Evolutionary conservation across 176 grass and related monocot genomes (phyloP).

Genomic region (Aegilops bicornis): DNA sequence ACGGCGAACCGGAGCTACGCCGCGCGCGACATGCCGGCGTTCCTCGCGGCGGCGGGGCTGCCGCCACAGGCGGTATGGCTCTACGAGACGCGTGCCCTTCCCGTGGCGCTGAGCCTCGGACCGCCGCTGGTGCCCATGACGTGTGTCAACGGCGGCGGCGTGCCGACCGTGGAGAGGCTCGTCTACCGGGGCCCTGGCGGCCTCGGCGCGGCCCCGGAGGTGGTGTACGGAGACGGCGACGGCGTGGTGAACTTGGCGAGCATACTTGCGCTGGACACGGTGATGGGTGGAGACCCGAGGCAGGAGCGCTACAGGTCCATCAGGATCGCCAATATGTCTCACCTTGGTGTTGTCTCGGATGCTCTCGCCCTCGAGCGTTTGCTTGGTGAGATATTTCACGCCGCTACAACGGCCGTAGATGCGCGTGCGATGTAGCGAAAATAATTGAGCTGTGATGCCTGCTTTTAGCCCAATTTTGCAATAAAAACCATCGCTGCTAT

Average conservation of each 20-base stretch:
- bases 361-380: background rate
- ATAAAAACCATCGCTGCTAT: too few relatives aligned
- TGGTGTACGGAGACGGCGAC: background rate
- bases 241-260: background rate
- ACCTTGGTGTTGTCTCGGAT: background rate
- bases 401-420: background rate
- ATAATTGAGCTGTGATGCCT: too few relatives aligned
- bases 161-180: background rate
- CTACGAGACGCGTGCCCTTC: constrained; percentile 13
- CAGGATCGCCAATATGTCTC: background rate
- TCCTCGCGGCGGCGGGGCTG: background rate
- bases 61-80: background rate
- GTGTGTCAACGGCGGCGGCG: background rate
- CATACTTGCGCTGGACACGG: background rate
- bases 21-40: constrained; percentile 11
- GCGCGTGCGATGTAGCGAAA: background rate
- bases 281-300: background rate
- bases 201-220: background rate
- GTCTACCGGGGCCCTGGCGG: background rate
- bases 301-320: background rate
- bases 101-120: background rate
- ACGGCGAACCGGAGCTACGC: background rate
- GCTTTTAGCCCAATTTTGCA: too few relatives aligned
- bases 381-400: background rate
- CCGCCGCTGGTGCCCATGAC: background rate